Percentiles rank a stretch among this genome's conserved stretches.
These are phyloP conservation scores for Volvariella surrecta DNA, from an alignment of 1,284 basidiomycete genomes.

Conservation along the genomic window DNA sequence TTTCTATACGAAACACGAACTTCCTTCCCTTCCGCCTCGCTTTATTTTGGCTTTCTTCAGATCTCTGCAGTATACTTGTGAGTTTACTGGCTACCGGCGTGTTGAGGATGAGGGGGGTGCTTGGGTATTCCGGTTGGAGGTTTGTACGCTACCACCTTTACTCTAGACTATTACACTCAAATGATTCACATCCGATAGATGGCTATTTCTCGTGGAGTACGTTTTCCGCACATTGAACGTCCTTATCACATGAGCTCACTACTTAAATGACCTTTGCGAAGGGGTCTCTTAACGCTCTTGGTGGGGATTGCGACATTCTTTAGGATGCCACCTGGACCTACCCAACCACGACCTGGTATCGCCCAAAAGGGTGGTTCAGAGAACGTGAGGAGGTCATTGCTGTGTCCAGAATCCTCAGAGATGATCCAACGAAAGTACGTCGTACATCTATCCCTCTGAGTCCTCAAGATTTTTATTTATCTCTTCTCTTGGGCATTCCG, in stretches of 20 bases:
- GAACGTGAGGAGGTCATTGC: constrained; percentile 23
- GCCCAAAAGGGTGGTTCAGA: constrained; percentile 48
- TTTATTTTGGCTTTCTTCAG: constrained; percentile 63
- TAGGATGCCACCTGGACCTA: constrained; percentile 61
- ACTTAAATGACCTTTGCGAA: neutral
- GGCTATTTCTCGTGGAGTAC: constrained; percentile 41
- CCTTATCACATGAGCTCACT: neutral
- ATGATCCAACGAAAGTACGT: constrained; percentile 45
- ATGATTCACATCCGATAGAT: constrained; percentile 12
- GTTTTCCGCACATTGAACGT: constrained; percentile 12
- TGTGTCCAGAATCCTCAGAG: constrained; percentile 35
- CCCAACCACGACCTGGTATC: constrained; percentile 59
- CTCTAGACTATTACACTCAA: neutral
- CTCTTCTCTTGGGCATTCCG: neutral
- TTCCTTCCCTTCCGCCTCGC: constrained; percentile 64
- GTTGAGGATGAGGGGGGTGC: constrained; percentile 48
- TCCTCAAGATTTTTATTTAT: no score
- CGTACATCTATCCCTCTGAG: no score
- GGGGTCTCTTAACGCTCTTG: constrained; percentile 38
- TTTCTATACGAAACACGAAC: constrained; percentile 53
- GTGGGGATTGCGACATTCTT: constrained; percentile 55
- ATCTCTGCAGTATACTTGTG: constrained; percentile 39
- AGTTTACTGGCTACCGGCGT: constrained; percentile 61
- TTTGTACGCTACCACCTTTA: constrained; percentile 14
- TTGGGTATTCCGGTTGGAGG: constrained; percentile 53